phyloP scores from a whole-genome alignment of 306 rosid genomes.

The Sphenostylis stenocarpa region DNA sequence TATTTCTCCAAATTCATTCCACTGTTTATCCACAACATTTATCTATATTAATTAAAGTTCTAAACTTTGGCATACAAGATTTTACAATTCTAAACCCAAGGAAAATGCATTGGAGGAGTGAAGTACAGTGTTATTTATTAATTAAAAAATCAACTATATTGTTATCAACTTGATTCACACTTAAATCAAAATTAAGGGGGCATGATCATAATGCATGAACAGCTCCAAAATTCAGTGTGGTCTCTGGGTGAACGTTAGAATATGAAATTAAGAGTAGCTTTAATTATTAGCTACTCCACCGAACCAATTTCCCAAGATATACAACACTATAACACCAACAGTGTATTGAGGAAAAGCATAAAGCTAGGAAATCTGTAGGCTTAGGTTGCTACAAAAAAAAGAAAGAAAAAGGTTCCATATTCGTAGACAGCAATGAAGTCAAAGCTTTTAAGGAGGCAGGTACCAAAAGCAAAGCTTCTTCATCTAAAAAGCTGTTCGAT shows the following conservation, averaged over 20 bases:
- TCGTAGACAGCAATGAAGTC: conserved; percentile 40
- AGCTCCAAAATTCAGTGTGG: background rate
- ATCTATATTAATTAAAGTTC: too few species aligned
- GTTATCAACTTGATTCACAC: background rate
- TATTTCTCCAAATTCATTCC: too few species aligned
- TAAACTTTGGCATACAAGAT: too few species aligned
- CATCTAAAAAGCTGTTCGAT: conserved; percentile 20
- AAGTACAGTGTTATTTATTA: too few species aligned
- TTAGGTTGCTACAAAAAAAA: background rate
- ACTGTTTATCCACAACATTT: too few species aligned
- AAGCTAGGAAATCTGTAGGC: conserved; percentile 18
- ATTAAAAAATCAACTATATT: too few species aligned
- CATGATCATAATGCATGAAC: background rate
- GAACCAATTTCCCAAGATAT: background rate
- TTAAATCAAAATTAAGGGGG: background rate
- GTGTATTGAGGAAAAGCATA: background rate
- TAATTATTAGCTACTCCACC: background rate
- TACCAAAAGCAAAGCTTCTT: conserved; percentile 8
- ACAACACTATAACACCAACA: background rate
- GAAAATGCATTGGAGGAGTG: too few species aligned
- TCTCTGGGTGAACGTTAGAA: background rate
- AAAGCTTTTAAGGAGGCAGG: conserved; percentile 38
- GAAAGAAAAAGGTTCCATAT: conserved; percentile 12
- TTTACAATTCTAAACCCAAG: too few species aligned
- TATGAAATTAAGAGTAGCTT: background rate